These are phyloP conservation scores for Cylindrotheca closterium DNA, from an alignment of 108 stramenopile genomes.

Conservation along the genomic window DNA sequence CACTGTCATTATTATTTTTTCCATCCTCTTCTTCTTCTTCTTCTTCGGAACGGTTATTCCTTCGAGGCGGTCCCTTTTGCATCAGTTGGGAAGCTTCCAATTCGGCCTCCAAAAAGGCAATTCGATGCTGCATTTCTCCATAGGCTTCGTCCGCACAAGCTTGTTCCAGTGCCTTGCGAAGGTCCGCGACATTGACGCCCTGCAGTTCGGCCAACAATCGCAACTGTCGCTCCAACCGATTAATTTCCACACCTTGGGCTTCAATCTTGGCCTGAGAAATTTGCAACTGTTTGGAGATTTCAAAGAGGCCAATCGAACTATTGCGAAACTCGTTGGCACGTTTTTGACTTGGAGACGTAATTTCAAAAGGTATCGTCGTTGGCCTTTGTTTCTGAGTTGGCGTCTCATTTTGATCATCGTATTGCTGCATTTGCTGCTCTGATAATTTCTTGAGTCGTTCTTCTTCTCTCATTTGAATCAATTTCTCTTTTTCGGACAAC, in stretches of 20 bases:
- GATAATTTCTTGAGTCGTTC: neutral
- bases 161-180: conserved; percentile 49
- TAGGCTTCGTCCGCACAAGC: conserved; percentile 76
- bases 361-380: neutral
- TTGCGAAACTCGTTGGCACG: conserved; percentile 8
- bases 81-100: conserved; percentile 43
- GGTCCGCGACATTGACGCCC: conserved; percentile 56
- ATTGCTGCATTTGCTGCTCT: neutral
- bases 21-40: too few relatives aligned
- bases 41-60: conserved; percentile 37
- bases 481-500: too few relatives aligned
- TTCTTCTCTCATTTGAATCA: neutral
- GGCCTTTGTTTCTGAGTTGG: neutral
- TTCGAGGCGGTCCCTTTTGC: conserved; percentile 29
- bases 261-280: conserved; percentile 69
- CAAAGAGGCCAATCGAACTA: conserved; percentile 46
- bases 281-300: conserved; percentile 72
- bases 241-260: conserved; percentile 52
- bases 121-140: conserved; percentile 55
- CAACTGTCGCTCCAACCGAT: conserved; percentile 70
- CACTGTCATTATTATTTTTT: conserved; percentile 50
- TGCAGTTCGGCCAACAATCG: conserved; percentile 67
- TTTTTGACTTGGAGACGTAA: conserved; percentile 3
- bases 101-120: conserved; percentile 52
- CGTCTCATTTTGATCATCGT: neutral